Percentiles rank a stretch among this genome's conserved stretches.
These are phyloP conservation scores for Akanthomyces muscarius DNA, from an alignment of 2,329 filamentous ascomycete genomes.

Conservation along the genomic window DNA sequence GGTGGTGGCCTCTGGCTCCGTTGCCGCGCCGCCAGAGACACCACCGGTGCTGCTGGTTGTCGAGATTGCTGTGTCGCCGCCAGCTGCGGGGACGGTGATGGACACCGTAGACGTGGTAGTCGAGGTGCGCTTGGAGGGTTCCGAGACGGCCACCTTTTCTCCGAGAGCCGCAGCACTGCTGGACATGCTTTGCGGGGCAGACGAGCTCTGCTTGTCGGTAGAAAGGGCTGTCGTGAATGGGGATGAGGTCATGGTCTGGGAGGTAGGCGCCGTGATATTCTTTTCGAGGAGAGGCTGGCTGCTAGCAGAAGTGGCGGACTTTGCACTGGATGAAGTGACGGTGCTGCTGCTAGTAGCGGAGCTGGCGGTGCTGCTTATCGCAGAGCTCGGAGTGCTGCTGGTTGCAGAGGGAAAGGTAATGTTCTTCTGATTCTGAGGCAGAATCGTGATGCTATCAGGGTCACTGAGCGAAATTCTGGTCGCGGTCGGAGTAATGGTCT, in stretches of 20 bases:
- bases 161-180: background rate
- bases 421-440: too few species aligned
- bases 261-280: background rate
- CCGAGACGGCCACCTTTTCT: background rate
- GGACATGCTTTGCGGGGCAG: background rate
- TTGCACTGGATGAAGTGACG: background rate
- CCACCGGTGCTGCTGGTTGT: background rate
- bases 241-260: background rate
- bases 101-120: background rate
- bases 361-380: too few species aligned
- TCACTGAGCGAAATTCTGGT: too few species aligned
- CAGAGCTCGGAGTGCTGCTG: too few species aligned
- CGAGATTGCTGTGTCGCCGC: too few species aligned
- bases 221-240: background rate
- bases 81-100: background rate
- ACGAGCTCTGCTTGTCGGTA: background rate
- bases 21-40: background rate
- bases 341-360: too few species aligned
- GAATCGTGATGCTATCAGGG: too few species aligned
- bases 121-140: background rate
- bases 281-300: background rate
- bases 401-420: too few species aligned
- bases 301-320: background rate
- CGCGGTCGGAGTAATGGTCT: too few species aligned
- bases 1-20: background rate